Evolutionary conservation across 169 alveolate species (phyloP).

Genomic region (Pseudocohnilembus persalinus): DNA sequence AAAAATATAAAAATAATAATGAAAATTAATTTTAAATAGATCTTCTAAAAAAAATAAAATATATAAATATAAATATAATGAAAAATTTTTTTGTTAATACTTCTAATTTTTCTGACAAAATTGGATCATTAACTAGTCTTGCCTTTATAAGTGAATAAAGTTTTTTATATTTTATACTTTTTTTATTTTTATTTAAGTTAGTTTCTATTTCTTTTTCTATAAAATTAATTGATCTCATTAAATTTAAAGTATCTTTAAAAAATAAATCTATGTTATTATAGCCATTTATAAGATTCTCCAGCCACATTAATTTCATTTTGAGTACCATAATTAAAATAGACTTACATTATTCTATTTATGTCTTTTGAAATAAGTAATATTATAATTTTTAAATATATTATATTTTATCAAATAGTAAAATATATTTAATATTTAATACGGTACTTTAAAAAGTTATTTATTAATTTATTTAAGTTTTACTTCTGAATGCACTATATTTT

Average conservation of each 20-base stretch:
- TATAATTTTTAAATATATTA: too few relatives aligned
- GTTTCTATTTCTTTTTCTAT: neutral
- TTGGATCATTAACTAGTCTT: neutral
- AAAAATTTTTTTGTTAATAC: neutral
- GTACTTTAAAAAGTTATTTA: too few relatives aligned
- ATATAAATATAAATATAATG: too few relatives aligned
- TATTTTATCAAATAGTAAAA: too few relatives aligned
- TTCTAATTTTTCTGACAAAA: neutral
- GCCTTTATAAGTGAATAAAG: neutral
- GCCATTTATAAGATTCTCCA: neutral
- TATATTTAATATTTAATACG: too few relatives aligned
- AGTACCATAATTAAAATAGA: neutral
- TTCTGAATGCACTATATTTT: neutral
- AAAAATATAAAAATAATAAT: too few relatives aligned
- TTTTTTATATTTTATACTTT: too few relatives aligned
- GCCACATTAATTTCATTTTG: neutral
- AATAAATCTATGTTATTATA: neutral
- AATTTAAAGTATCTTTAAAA: neutral
- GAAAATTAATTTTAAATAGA: too few relatives aligned
- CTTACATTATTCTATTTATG: too few relatives aligned
- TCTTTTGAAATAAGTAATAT: too few relatives aligned
- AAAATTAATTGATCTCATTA: neutral
- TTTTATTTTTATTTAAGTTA: neutral
- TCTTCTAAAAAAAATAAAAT: too few relatives aligned
- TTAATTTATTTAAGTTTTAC: neutral